Evolutionary conservation across 306 rosid species (phyloP), one percentile per base, ranked within the genome.

Genomic region (Nissolia schottii): DNA sequence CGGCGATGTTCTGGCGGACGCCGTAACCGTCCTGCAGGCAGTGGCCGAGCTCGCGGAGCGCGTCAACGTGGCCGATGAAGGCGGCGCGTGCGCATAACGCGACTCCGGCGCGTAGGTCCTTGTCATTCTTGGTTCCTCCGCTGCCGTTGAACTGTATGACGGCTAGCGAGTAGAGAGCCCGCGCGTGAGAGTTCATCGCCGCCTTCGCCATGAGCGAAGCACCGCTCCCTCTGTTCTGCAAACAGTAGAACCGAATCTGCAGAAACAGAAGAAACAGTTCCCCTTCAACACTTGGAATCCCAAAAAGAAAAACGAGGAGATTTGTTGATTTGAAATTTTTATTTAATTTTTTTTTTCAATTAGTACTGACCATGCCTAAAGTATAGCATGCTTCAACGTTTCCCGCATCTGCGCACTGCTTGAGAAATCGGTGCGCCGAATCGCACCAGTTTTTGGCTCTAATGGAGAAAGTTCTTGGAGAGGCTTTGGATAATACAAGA

Each of bases 1-100:
- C 99, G 0, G 91, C 65, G 2, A 91, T 82, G 83, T 89, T 94
- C 76, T 91, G 96, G 0, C 92, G 88, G 8, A 91, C 93, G 13
- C 99, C 99, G 80, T 94, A 94, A 29, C 99, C 99, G 77, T 94
- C 99, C 53, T 91, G 99, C 2, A 94, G 82, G 69, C 99, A 94
- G 90, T 94, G 99, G 1, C 99, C 99, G 0, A 94, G 90, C 70
- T 94, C 99, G 0, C 99, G 87, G 0, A 94, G 80, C 11, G 97
- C 97, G 67, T 94, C 99, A 54, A 94, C 76, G 76, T 94, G 97
- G 50, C 96, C 96, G 9, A 94, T 93, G 34, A 89, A 94, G 6
- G 99, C 97, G 0, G 99, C 97, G 31, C 99, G 93, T 1, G 99
- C 99, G 23, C 99, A 94, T 0, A 94, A 76, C 3, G 99, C 96